Evolutionary conservation across 768 basidiomycete species (phyloP), one percentile per base, ranked within the genome.

Genomic region (Amanita muscaria): DNA sequence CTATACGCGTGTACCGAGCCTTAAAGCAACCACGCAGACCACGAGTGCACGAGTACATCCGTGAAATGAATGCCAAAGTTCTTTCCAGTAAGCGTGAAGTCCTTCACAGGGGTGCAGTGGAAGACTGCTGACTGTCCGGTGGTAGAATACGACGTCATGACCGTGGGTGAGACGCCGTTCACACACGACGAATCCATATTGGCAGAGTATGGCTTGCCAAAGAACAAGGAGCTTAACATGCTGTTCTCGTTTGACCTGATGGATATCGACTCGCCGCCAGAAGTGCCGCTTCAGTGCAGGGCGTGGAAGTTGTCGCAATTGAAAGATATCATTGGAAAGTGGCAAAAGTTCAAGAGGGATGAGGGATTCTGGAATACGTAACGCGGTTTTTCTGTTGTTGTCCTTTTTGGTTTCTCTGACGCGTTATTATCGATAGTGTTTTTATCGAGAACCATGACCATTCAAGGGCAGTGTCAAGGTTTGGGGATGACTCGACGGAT

Each of bases 371-470:
- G 83, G 83, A 83, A 83, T 52, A 61, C 79, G 72, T 80, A 16
- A n/a, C n/a, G n/a, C n/a, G n/a, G n/a, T n/a, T n/a, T n/a, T n/a
- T n/a, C n/a, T n/a, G n/a, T n/a, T n/a, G 16, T 50, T 50, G 74
- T 61, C 25, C 23, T 15, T 29, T 19, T 38, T 34, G 43, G 41
- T 52, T 53, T 40, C 56, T 34, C 27, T 5, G 18, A 14, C 21
- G 33, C 32, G 35, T 15, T 3, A 15, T 16, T 7, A n/a, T n/a
- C n/a, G 31, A 16, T 41, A 80, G 79, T n/a, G 59, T 74, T 5
- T 82, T 70, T 60, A 73, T 80, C 33, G 82, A 84, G 60, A 83
- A 85, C 57, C 83, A 84, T 57, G 83, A 86, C 59, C 74, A 78
- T 33, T 61, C 75, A 1, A 68, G 86, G 9, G 68, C 71, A 4